Conservation (phyloP, 2,329 filamentous ascomycete species). For the Colletotrichum viniferum region DNA sequence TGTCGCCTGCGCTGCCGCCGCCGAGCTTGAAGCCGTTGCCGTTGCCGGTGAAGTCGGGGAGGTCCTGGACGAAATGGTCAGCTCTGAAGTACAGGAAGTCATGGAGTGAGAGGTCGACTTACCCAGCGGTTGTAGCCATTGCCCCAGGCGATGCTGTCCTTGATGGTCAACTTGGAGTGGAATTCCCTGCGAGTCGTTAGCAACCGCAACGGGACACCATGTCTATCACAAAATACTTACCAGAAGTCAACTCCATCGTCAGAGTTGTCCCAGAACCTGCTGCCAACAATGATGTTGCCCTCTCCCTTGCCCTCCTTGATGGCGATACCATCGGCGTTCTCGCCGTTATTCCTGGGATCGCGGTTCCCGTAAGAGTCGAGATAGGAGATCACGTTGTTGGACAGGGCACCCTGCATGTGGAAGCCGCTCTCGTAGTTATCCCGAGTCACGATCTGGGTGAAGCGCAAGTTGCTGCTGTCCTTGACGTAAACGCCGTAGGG, state of each 20-base stretch:
- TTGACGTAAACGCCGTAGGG: slow-evolving; percentile 39
- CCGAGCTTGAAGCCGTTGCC: slow-evolving; percentile 56
- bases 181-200: slow-evolving; percentile 26
- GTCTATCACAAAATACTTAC: background rate
- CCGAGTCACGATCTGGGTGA: slow-evolving; percentile 36
- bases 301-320: slow-evolving; percentile 48
- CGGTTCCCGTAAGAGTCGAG: slow-evolving; percentile 42
- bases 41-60: slow-evolving; percentile 37
- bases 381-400: slow-evolving; percentile 37
- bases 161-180: slow-evolving; percentile 42
- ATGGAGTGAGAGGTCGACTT: background rate
- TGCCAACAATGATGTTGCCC: slow-evolving; percentile 44
- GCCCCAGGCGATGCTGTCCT: slow-evolving; percentile 49
- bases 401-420: slow-evolving; percentile 29
- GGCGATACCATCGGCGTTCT: slow-evolving; percentile 48
- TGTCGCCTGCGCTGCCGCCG: slow-evolving; percentile 36
- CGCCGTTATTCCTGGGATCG: slow-evolving; percentile 49
- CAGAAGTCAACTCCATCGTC: slow-evolving; percentile 49
- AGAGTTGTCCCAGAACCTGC: slow-evolving; percentile 49
- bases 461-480: slow-evolving; percentile 39
- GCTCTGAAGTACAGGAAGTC: background rate
- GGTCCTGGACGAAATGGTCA: background rate
- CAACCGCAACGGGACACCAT: accelerated
- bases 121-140: slow-evolving; percentile 50
- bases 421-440: slow-evolving; percentile 43